Base-by-base conservation (phyloP, 2,329 filamentous ascomycete species). In the Teratosphaeria nubilosa region DNA sequence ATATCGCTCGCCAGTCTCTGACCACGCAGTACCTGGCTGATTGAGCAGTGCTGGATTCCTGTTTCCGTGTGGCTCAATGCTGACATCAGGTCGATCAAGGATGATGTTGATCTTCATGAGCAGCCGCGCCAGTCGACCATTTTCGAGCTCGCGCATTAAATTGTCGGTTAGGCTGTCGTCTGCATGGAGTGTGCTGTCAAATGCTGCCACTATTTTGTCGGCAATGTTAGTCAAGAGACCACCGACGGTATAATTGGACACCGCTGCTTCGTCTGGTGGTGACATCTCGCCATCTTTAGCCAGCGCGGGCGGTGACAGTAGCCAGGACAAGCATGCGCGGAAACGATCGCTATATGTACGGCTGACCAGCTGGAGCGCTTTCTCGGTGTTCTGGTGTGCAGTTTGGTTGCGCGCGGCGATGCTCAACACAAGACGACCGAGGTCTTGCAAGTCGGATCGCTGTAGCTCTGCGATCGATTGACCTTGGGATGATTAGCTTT, bases 1-100 rank as follows among this genome's bases (percentile, higher is more conserved):
- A 72, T 96, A 97, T 30, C 91, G 84, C 67, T 96, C 90, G 27
- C 92, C 92, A 53, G 88, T 94, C 72, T 97, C 92, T 4, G 90
- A 89, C 92, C 94, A 99, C 3, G 70, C 63, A 14, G 65, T 60
- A 5, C 68, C 69, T 22, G 68, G 64, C 57, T 71, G 66, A 56
- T 71, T 71, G 11, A 68, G 62, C 7, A 66, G 55, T 27, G 64
- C 61, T 48, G 69, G 57, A 64, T 70, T 68, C 24, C 56, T 62
- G 27, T 55, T 62, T 0, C 70, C 67, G 11, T 71, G 66, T 11
- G 65, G 61, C 4, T 71, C 56, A 1, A 69, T 65, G 45, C 59
- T 65, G 59, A 62, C 65, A 69, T 97, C 92, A 1, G 87, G 89
- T 11, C 94, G 85, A 73, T 99, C 94, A 68, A 94, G 94, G 70